Evolutionary conservation across 768 basidiomycete genomes (phyloP).

Genomic region (Hypsizygus marmoreus): DNA sequence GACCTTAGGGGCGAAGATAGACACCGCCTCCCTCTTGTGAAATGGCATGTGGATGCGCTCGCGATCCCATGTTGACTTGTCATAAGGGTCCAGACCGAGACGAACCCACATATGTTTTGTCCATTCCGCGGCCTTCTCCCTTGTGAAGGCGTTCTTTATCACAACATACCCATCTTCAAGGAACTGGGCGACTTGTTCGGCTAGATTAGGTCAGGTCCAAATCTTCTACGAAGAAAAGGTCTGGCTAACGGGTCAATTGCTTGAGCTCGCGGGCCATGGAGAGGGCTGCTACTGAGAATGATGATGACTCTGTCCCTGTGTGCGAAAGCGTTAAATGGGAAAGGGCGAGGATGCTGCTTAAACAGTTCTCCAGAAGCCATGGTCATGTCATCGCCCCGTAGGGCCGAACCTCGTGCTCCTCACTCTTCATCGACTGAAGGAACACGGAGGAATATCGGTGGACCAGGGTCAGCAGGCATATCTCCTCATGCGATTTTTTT

Average conservation of each 20-base stretch:
- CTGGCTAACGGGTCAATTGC: slow-evolving; percentile 36
- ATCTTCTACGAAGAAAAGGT: not conserved
- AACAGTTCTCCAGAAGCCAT: no score
- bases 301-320: not conserved
- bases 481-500: not conserved
- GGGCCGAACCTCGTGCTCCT: no score
- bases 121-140: slow-evolving; percentile 51
- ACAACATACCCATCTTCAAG: slow-evolving; percentile 56
- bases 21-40: slow-evolving; percentile 46
- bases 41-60: slow-evolving; percentile 60
- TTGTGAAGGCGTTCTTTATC: slow-evolving; percentile 53
- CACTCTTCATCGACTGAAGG: no score
- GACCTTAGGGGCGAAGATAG: slow-evolving; percentile 55
- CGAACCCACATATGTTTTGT: slow-evolving; percentile 54
- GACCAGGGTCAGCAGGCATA: not conserved
- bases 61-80: slow-evolving; percentile 55
- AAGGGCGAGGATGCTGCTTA: no score
- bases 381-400: no score
- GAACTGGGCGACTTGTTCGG: slow-evolving; percentile 54
- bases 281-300: not conserved
- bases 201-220: slow-evolving; percentile 22
- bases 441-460: slow-evolving; percentile 5
- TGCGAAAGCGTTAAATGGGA: not conserved
- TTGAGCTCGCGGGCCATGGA: slow-evolving; percentile 27
- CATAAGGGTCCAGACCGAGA: slow-evolving; percentile 51